phyloP scores from a whole-genome alignment of 495 filamentous ascomycete genomes.

The Aspergillus carlsbadensis region DNA sequence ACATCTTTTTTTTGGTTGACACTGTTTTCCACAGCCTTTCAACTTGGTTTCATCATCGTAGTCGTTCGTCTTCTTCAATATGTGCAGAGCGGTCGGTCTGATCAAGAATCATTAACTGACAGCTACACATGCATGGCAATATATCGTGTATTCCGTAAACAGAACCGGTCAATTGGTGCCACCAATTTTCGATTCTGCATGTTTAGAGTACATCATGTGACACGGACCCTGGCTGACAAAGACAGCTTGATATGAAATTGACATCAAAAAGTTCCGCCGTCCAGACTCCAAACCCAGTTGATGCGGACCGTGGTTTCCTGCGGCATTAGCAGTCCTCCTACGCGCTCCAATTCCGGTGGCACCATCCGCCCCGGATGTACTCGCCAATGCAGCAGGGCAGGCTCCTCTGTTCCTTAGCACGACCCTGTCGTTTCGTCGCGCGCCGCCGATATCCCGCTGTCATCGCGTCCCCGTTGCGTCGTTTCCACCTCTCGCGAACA shows the following conservation, averaged over 20 bases:
- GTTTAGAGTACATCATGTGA: constrained; percentile 13
- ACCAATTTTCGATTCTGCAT: too few relatives aligned
- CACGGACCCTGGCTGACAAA: constrained; percentile 10
- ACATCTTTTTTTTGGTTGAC: too few relatives aligned
- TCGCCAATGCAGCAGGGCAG: constrained; percentile 40
- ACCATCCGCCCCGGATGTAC: constrained; percentile 38
- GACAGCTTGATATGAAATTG: background rate
- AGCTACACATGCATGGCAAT: too few relatives aligned
- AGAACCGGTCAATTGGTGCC: too few relatives aligned
- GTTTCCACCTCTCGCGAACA: constrained; percentile 37
- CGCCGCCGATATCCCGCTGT: constrained; percentile 41
- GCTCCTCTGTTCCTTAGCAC: constrained; percentile 32
- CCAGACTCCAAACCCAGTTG: constrained; percentile 5
- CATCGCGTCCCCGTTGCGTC: constrained; percentile 27
- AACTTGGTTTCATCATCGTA: too few relatives aligned
- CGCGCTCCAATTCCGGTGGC: constrained; percentile 28
- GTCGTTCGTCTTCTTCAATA: too few relatives aligned
- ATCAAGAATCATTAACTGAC: too few relatives aligned
- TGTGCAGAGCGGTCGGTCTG: too few relatives aligned
- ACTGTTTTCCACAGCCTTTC: too few relatives aligned
- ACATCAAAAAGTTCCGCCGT: constrained; percentile 5
- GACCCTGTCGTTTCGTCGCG: constrained; percentile 45
- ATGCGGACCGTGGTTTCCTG: constrained; percentile 20
- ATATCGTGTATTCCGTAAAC: too few relatives aligned
- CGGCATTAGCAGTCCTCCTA: constrained; percentile 22